phyloP scores from a whole-genome alignment of 192 early-diverging fungal genomes.

The Mortierella claussenii region DNA sequence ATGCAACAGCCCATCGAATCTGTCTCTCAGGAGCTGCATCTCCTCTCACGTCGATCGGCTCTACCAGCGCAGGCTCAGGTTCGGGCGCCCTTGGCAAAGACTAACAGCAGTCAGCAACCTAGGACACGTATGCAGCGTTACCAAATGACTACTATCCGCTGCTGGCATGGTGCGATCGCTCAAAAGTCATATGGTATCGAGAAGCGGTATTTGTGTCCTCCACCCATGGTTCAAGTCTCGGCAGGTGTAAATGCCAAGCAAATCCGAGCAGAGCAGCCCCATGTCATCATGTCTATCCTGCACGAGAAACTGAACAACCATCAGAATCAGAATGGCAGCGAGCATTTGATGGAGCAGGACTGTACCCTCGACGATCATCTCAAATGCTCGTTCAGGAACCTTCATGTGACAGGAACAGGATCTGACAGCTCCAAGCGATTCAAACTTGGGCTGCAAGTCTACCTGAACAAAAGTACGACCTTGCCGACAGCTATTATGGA shows the following conservation, averaged over 20 bases:
- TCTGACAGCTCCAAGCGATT: conserved; percentile 83
- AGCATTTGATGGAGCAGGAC: conserved; percentile 54
- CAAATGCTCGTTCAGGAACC: conserved; percentile 75
- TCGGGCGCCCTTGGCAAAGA: background rate
- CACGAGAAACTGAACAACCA: conserved; percentile 68
- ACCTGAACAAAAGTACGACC: conserved; percentile 53
- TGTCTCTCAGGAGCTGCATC: conserved; percentile 26
- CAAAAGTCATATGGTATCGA: conserved; percentile 97
- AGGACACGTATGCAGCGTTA: conserved; percentile 42
- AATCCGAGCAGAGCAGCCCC: conserved; percentile 63
- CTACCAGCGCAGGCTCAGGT: background rate
- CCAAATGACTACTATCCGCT: conserved; percentile 77
- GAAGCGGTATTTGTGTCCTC: conserved; percentile 86
- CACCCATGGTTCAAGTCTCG: conserved; percentile 75
- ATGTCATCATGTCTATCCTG: conserved; percentile 70
- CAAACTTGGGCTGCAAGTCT: conserved; percentile 71
- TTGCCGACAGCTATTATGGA: conserved; percentile 71
- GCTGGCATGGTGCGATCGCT: conserved; percentile 85
- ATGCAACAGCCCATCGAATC: conserved; percentile 10
- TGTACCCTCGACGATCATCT: conserved; percentile 60
- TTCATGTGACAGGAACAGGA: conserved; percentile 80
- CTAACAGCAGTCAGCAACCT: conserved; percentile 4
- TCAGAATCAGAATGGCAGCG: conserved; percentile 27
- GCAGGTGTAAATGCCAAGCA: conserved; percentile 47
- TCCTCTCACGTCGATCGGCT: conserved; percentile 13